Conservation (phyloP, 2,329 filamentous ascomycete species). For the Anisogramma anomala region DNA sequence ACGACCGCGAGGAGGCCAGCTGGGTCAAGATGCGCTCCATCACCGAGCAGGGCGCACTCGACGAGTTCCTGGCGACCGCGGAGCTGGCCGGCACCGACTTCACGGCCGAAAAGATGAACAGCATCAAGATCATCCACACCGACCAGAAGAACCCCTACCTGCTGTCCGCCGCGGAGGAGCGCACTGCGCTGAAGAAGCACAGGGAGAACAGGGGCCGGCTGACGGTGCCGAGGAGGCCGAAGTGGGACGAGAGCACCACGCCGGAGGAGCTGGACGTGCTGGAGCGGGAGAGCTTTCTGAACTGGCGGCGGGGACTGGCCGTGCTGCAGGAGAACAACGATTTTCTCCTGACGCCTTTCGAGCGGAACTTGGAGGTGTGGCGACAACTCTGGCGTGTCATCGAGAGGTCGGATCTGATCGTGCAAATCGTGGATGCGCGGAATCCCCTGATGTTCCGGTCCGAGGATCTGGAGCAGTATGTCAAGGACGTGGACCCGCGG, state of each 20-base stretch:
- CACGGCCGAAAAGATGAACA: conserved; percentile 97
- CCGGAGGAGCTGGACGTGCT: conserved; percentile 65
- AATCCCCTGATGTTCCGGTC: conserved; percentile 91
- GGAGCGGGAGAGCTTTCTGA: conserved; percentile 70
- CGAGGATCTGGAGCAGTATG: conserved; percentile 85
- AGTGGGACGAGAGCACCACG: conserved; percentile 81
- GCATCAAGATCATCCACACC: conserved; percentile 95
- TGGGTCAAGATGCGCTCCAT: conserved; percentile 99
- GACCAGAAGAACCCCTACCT: conserved; percentile 95
- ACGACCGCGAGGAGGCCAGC: conserved; percentile 76
- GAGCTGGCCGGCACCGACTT: conserved; percentile 98
- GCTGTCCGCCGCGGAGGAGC: conserved; percentile 74
- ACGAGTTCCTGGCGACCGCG: conserved; percentile 92
- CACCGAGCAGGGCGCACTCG: conserved; percentile 89
- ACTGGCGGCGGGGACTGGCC: conserved; percentile 82
- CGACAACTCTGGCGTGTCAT: conserved; percentile 96
- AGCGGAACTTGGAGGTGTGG: conserved; percentile 96
- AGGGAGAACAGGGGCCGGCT: conserved; percentile 65
- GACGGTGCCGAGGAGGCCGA: conserved; percentile 79
- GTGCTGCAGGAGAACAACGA: conserved; percentile 92
- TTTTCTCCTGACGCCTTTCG: conserved; percentile 92
- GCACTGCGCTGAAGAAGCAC: conserved; percentile 67
- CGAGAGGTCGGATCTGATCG: conserved; percentile 85
- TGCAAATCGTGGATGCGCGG: conserved; percentile 95
- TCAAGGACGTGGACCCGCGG: conserved; percentile 77